These are phyloP conservation scores for Fusarium dlaminii DNA, from an alignment of 2,329 filamentous ascomycete species.

Conservation along the genomic window DNA sequence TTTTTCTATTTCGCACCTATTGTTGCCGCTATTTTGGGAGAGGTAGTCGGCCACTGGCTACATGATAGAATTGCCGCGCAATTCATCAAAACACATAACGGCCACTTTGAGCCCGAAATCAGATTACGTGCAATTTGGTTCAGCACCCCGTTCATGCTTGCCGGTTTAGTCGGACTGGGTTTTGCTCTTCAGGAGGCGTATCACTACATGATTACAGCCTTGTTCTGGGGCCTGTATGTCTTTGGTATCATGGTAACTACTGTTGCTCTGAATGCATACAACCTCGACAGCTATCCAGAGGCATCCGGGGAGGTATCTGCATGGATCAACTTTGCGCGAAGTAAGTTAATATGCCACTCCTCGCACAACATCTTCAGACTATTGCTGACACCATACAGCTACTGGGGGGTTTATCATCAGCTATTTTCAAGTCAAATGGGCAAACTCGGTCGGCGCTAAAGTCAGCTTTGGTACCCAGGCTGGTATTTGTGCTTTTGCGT, in stretches of 20 bases:
- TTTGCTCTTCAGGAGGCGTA: neutral
- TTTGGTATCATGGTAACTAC: neutral
- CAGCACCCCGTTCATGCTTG: neutral
- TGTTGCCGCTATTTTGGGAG: neutral
- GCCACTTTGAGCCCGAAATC: neutral
- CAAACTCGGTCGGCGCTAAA: neutral
- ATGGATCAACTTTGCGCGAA: neutral
- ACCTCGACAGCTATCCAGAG: neutral
- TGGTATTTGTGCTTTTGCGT: neutral
- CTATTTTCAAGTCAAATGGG: neutral
- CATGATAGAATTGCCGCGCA: neutral
- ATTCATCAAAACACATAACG: neutral
- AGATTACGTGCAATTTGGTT: neutral
- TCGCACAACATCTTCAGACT: rapidly evolving
- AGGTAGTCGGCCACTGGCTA: neutral
- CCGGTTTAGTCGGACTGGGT: neutral
- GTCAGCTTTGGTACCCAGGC: neutral
- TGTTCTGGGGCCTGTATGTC: neutral
- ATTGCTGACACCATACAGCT: neutral
- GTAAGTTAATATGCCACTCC: neutral
- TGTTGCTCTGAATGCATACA: neutral
- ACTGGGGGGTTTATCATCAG: neutral
- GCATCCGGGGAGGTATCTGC: neutral
- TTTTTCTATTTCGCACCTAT: neutral
- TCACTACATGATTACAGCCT: neutral